Percentiles rank a stretch among this genome's conserved stretches.
Evolutionary conservation across 805 yeast species (phyloP).

Genomic region (Candida endomychidarum): DNA sequence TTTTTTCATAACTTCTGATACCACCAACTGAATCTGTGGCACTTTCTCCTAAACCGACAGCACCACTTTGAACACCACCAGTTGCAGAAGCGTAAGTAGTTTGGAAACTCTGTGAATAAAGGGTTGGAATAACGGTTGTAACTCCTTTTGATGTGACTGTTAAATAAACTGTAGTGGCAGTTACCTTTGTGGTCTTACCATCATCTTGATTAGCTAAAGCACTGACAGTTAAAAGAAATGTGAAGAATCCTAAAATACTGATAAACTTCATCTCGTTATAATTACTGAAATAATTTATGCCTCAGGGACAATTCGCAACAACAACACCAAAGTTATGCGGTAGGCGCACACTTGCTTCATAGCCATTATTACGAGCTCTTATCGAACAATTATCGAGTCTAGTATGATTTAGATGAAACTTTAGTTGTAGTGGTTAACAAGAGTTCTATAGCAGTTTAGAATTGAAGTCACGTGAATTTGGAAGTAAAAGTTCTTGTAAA

Average conservation of each 20-base stretch:
- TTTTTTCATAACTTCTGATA: constrained; percentile 28
- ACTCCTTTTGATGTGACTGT: constrained; percentile 36
- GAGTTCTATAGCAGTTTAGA: too few relatives aligned
- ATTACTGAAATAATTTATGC: neutral
- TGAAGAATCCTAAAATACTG: neutral
- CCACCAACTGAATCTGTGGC: constrained; percentile 28
- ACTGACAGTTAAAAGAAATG: neutral
- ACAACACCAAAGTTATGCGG: constrained; percentile 2
- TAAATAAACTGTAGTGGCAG: constrained; percentile 32
- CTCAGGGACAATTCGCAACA: constrained; percentile 5
- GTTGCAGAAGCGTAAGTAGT: constrained; percentile 21
- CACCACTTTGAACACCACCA: constrained; percentile 24
- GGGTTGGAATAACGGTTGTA: constrained; percentile 23
- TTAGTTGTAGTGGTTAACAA: neutral
- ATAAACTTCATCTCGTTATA: neutral
- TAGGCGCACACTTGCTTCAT: neutral
- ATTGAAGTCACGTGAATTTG: too few relatives aligned
- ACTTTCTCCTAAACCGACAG: constrained; percentile 31
- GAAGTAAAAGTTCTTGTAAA: too few relatives aligned
- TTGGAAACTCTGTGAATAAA: constrained; percentile 28
- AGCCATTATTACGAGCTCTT: constrained; percentile 6
- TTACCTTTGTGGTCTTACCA: constrained; percentile 6
- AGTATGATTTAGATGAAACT: neutral
- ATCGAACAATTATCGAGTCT: neutral
- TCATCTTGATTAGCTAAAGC: constrained; percentile 3